phyloP scores from a whole-genome alignment of 2,329 filamentous ascomycete genomes.

The Sclerotinia sclerotiorum region DNA sequence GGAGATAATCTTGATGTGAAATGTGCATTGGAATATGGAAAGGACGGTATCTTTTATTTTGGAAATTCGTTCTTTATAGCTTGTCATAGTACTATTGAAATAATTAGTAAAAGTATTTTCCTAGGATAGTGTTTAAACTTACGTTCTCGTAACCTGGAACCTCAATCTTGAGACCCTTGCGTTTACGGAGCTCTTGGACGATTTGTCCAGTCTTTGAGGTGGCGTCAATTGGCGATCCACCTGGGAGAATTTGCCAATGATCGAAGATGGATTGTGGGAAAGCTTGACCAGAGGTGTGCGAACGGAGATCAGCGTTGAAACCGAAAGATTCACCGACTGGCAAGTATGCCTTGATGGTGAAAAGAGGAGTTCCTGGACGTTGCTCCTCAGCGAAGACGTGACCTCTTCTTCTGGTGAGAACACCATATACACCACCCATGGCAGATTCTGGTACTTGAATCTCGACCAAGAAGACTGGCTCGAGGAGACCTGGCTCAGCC shows the following conservation, averaged over 20 bases:
- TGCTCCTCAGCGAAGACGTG: constrained; percentile 99
- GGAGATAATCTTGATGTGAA: constrained; percentile 31
- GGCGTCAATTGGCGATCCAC: constrained; percentile 85
- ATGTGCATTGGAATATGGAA: constrained; percentile 32
- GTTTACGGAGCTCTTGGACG: constrained; percentile 90
- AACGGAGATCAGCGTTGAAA: constrained; percentile 96
- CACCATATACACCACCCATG: constrained; percentile 99
- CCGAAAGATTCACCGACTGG: constrained; percentile 98
- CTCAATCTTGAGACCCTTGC: constrained; percentile 98
- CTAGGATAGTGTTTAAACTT: constrained; percentile 51
- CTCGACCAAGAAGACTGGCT: constrained; percentile 98
- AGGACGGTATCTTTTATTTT: constrained; percentile 38
- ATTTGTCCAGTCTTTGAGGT: constrained; percentile 80
- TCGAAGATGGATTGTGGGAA: constrained; percentile 99
- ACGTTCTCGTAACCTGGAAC: constrained; percentile 94
- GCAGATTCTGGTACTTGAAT: constrained; percentile 98
- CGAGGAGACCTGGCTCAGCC: constrained; percentile 85
- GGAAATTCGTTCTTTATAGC: constrained; percentile 63
- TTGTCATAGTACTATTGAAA: constrained; percentile 89
- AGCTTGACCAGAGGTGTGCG: constrained; percentile 91
- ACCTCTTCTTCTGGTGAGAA: constrained; percentile 95
- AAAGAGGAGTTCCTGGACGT: constrained; percentile 96
- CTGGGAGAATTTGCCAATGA: constrained; percentile 95
- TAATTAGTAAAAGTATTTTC: constrained; percentile 44
- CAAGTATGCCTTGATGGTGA: constrained; percentile 98